phyloP scores from a whole-genome alignment of 257 asterid genomes.

The Solanum medicagineum region DNA sequence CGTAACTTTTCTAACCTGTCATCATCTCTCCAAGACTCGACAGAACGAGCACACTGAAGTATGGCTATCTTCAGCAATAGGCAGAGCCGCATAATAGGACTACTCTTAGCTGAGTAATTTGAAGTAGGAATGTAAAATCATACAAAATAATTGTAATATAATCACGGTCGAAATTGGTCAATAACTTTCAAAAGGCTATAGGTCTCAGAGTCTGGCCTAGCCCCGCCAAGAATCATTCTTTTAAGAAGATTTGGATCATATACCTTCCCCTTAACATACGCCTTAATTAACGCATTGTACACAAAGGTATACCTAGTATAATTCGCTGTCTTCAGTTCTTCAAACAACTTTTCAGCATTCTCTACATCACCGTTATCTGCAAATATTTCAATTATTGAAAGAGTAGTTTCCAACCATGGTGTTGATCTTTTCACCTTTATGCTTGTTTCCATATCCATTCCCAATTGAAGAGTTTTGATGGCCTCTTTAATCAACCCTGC shows the following conservation, averaged over 20 bases:
- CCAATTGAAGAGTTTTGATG: conserved; percentile 49
- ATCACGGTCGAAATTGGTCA: conserved; percentile 42
- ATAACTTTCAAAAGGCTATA: conserved; percentile 64
- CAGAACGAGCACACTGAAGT: not conserved
- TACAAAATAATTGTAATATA: not conserved
- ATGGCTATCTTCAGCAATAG: not conserved
- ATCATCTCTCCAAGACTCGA: not conserved
- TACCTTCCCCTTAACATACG: conserved; percentile 69
- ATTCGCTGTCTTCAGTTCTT: conserved; percentile 45
- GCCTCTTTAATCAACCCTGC: conserved; percentile 66
- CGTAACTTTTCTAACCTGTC: not conserved
- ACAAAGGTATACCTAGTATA: conserved; percentile 76
- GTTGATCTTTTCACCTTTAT: conserved; percentile 47
- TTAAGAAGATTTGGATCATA: conserved; percentile 62
- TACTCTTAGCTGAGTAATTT: not conserved
- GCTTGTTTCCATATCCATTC: conserved; percentile 22
- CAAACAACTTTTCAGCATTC: conserved; percentile 59
- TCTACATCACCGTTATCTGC: conserved; percentile 60
- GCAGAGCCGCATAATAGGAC: not conserved
- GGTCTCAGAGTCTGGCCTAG: conserved; percentile 86
- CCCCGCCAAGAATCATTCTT: conserved; percentile 88
- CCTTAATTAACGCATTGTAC: conserved; percentile 66
- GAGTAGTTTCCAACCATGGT: conserved; percentile 76
- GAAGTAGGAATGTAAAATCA: not conserved
- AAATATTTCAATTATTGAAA: conserved; percentile 36